Percentiles rank a stretch among this genome's conserved stretches.
phyloP scores from a whole-genome alignment of 1,284 basidiomycete genomes.

The Malassezia equina region DNA sequence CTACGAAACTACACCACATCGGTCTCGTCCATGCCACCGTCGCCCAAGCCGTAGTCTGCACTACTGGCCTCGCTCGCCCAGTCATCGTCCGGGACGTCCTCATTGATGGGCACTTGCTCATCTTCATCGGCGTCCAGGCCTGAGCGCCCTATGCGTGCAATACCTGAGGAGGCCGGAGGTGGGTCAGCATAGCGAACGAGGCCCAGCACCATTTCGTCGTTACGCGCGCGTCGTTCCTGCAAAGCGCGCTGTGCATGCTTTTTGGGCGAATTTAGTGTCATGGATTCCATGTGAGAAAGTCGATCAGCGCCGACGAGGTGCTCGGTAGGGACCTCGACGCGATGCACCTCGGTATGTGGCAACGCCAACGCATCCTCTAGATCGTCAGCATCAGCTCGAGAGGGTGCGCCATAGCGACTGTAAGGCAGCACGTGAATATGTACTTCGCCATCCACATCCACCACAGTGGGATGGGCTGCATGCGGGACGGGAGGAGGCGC shows the following conservation, averaged over 20 bases:
- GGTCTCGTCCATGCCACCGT: conserved; percentile 20
- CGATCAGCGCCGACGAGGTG: background rate
- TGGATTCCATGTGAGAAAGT: background rate
- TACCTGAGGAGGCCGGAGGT: background rate
- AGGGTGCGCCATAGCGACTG: conserved; percentile 8
- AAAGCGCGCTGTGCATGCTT: background rate
- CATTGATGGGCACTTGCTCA: background rate
- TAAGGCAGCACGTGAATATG: conserved; percentile 8
- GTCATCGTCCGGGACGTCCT: conserved; percentile 12
- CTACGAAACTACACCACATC: conserved; percentile 17
- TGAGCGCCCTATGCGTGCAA: background rate
- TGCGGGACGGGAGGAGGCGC: background rate
- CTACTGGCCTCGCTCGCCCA: conserved; percentile 24
- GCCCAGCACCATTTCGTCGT: background rate
- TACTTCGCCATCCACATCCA: conserved; percentile 2
- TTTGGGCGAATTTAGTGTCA: background rate
- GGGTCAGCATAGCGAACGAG: background rate
- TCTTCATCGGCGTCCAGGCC: conserved; percentile 10
- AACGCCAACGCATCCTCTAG: background rate
- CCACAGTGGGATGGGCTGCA: background rate
- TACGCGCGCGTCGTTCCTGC: background rate
- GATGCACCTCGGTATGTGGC: background rate
- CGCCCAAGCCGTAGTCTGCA: conserved; percentile 22
- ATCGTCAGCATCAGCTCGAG: background rate
- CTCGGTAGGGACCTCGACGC: background rate